A percentile compares a stretch with the other conserved stretches of the same genome.
Evolutionary conservation across 148 eudicot species (phyloP).

Genomic region (Vaccinium corymbosum): DNA sequence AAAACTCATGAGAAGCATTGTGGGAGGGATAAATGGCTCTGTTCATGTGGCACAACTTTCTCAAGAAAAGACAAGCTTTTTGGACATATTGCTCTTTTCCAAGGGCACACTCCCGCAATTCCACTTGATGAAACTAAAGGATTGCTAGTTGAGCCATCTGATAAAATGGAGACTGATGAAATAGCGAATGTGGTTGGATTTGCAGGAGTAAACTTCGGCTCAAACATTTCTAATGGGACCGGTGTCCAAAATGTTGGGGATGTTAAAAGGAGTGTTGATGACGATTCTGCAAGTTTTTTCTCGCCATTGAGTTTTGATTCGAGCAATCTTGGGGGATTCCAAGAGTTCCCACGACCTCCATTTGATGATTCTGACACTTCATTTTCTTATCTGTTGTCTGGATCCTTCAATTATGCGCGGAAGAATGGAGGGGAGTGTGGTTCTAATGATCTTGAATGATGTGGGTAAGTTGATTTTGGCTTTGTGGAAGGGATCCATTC

Average conservation of each 20-base stretch:
- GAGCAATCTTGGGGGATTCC: conserved; percentile 50
- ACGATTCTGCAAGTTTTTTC: conserved; percentile 49
- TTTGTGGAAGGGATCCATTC: conserved; percentile 1
- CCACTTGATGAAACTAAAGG: conserved; percentile 67
- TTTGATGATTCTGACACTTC: conserved; percentile 76
- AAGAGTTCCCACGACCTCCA: conserved; percentile 57
- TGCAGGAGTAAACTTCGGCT: conserved; percentile 36
- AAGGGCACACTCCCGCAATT: conserved; percentile 93
- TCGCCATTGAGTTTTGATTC: conserved; percentile 59
- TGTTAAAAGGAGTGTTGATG: conserved; percentile 41
- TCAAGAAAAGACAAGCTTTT: conserved; percentile 96
- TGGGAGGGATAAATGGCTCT: conserved; percentile 93
- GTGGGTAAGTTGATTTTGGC: conserved; percentile 8
- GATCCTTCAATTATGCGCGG: conserved; percentile 30
- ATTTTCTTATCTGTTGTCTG: conserved; percentile 59
- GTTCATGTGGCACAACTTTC: conserved; percentile 96
- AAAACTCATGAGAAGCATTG: conserved; percentile 98
- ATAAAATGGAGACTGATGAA: conserved; percentile 42
- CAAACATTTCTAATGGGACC: conserved; percentile 24
- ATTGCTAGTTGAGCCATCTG: conserved; percentile 26
- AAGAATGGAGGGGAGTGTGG: conserved; percentile 47
- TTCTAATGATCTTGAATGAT: conserved; percentile 40
- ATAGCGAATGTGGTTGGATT: conserved; percentile 28
- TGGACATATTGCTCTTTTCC: conserved; percentile 92
- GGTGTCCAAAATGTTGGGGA: conserved; percentile 36